Percentiles rank a stretch among this genome's conserved stretches.
Evolutionary conservation across 1,139 yeast species (phyloP).

Genomic region (Trichomonascaceae sp.): DNA sequence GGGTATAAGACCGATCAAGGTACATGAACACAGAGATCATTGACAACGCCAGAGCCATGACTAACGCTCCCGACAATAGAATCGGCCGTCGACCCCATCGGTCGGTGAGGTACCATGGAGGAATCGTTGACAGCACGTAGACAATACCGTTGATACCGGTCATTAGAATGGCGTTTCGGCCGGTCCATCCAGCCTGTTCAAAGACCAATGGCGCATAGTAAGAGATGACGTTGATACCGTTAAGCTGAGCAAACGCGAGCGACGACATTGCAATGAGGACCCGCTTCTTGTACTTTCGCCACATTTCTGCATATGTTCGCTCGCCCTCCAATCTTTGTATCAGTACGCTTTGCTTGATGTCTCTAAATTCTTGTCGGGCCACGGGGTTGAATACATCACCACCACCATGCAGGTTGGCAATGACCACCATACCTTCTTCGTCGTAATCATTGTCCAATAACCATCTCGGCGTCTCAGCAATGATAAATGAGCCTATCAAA

Average conservation of each 20-base stretch:
- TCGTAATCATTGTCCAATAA: slow-evolving; percentile 77
- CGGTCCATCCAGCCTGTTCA: slow-evolving; percentile 92
- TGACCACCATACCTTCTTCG: slow-evolving; percentile 72
- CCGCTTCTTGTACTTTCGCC: slow-evolving; percentile 54
- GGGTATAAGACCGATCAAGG: slow-evolving; percentile 47
- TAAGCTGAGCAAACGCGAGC: slow-evolving; percentile 82
- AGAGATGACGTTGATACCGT: slow-evolving; percentile 85
- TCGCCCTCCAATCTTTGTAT: slow-evolving; percentile 71
- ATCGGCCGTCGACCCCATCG: slow-evolving; percentile 84
- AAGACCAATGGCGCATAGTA: slow-evolving; percentile 91
- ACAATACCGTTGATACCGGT: slow-evolving; percentile 79
- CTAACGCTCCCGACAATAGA: slow-evolving; percentile 58
- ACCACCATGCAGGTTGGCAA: slow-evolving; percentile 66
- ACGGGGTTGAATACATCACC: slow-evolving; percentile 40
- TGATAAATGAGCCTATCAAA: slow-evolving; percentile 57
- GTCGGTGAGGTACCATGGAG: slow-evolving; percentile 88
- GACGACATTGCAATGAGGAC: slow-evolving; percentile 86
- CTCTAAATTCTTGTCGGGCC: slow-evolving; percentile 60
- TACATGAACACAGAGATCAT: slow-evolving; percentile 55
- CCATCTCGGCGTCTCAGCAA: slow-evolving; percentile 89
- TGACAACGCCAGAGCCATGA: slow-evolving; percentile 63
- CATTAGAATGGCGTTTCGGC: slow-evolving; percentile 78
- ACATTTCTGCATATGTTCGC: slow-evolving; percentile 56
- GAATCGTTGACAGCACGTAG: slow-evolving; percentile 62
- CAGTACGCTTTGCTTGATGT: slow-evolving; percentile 70